These are phyloP conservation scores for Auricularia sp. DNA, from an alignment of 768 basidiomycete genomes.

Conservation along the genomic window DNA sequence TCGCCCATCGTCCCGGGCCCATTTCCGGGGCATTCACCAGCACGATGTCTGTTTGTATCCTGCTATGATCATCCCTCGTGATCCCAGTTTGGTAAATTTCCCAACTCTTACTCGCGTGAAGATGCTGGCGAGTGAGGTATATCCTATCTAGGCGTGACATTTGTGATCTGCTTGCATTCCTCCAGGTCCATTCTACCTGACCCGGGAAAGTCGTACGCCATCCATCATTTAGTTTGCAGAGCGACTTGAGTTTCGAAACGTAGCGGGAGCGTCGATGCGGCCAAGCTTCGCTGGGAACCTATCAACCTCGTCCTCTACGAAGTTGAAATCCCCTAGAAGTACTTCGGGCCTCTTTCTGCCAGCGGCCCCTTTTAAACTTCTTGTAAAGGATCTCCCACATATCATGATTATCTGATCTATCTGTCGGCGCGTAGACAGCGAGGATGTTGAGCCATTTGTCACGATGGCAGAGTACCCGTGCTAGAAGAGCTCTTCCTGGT, in stretches of 20 bases:
- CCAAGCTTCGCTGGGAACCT: slow-evolving; percentile 8
- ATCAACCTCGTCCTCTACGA: slow-evolving; percentile 15
- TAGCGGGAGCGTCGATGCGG: background rate
- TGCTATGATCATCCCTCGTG: background rate
- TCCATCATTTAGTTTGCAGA: background rate
- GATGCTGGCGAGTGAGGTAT: background rate
- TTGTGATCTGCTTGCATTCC: background rate
- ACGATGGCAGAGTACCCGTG: background rate
- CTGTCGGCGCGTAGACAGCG: background rate
- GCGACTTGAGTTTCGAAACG: background rate
- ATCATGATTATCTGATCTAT: background rate
- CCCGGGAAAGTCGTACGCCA: background rate
- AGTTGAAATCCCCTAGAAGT: slow-evolving; percentile 14
- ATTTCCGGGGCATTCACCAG: background rate
- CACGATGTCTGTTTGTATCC: background rate
- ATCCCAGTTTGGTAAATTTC: background rate
- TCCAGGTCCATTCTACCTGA: background rate
- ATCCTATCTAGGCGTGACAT: background rate
- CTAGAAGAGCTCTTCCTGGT: background rate
- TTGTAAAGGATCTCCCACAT: background rate
- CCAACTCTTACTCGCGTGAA: background rate
- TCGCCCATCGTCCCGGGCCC: background rate
- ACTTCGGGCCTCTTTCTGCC: slow-evolving; percentile 6
- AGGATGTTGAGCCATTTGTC: background rate
- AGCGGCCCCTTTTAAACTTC: too few relatives aligned